These are phyloP conservation scores for Metarhizium rileyi DNA, from an alignment of 2,329 filamentous ascomycete genomes.

Conservation along the genomic window DNA sequence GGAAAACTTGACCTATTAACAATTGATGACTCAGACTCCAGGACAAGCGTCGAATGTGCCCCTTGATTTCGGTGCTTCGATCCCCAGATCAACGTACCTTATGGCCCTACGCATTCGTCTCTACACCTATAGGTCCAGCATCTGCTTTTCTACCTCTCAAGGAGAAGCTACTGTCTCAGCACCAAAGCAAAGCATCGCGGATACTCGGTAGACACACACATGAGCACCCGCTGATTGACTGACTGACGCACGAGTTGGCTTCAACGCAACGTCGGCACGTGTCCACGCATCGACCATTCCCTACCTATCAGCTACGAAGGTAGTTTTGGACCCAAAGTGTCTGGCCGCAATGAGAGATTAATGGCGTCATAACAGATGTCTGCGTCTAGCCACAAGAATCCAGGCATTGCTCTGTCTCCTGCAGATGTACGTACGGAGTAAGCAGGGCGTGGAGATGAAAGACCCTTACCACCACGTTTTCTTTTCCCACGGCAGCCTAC, in stretches of 20 bases:
- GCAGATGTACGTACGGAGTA: not conserved
- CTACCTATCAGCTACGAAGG: no score
- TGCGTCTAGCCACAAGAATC: not conserved
- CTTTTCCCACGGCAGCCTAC: not conserved
- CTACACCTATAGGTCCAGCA: not conserved
- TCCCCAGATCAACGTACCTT: no score
- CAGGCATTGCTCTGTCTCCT: not conserved
- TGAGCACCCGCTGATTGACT: no score
- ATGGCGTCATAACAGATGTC: not conserved
- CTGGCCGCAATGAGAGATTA: not conserved
- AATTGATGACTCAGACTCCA: not conserved
- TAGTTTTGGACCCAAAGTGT: not conserved
- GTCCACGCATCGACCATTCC: no score
- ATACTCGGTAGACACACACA: no score
- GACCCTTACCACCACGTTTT: not conserved
- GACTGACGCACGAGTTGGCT: not conserved
- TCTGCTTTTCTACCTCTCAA: not conserved
- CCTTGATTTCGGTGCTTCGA: no score
- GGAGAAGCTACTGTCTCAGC: not conserved
- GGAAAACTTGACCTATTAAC: no score
- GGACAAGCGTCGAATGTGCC: not conserved
- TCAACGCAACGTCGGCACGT: no score
- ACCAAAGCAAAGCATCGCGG: not conserved
- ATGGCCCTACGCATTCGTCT: no score
- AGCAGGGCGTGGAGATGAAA: not conserved